phyloP scores from a whole-genome alignment of 495 filamentous ascomycete species.

The Neurospora africana region DNA sequence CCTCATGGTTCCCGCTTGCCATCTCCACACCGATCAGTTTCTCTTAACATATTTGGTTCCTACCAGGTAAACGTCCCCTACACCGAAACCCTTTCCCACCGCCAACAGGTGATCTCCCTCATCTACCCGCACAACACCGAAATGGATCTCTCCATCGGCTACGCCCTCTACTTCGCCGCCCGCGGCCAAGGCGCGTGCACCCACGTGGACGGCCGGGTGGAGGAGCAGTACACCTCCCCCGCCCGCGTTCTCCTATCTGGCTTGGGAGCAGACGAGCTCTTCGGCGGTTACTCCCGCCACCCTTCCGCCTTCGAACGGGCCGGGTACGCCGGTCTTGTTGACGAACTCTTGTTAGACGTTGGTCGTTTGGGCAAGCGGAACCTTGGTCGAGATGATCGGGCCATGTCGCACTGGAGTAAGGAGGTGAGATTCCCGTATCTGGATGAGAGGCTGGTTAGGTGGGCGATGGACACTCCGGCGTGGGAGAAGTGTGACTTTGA shows the following conservation, averaged over 20 bases:
- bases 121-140: conserved; percentile 93
- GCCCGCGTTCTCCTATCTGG: conserved; percentile 84
- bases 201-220: neutral
- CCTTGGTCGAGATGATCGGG: conserved; percentile 84
- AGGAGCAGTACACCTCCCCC: conserved; percentile 48
- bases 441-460: conserved; percentile 74
- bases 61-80: conserved; percentile 72
- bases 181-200: conserved; percentile 56
- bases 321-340: conserved; percentile 60
- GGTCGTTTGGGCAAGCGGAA: conserved; percentile 82
- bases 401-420: conserved; percentile 80
- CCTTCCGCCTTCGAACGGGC: conserved; percentile 57
- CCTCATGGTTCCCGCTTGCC: conserved; percentile 3
- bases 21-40: conserved; percentile 1
- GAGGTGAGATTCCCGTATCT: conserved; percentile 89
- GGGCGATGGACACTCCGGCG: conserved; percentile 62
- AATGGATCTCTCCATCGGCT: conserved; percentile 97
- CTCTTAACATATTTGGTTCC: neutral
- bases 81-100: conserved; percentile 58
- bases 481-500: conserved; percentile 82
- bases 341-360: conserved; percentile 82
- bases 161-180: conserved; percentile 86
- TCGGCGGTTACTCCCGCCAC: conserved; percentile 86
- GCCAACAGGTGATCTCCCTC: conserved; percentile 56
- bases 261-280: conserved; percentile 91